Base-by-base conservation (phyloP, 1,284 basidiomycete genomes). In the Gymnopus androsaceus region DNA sequence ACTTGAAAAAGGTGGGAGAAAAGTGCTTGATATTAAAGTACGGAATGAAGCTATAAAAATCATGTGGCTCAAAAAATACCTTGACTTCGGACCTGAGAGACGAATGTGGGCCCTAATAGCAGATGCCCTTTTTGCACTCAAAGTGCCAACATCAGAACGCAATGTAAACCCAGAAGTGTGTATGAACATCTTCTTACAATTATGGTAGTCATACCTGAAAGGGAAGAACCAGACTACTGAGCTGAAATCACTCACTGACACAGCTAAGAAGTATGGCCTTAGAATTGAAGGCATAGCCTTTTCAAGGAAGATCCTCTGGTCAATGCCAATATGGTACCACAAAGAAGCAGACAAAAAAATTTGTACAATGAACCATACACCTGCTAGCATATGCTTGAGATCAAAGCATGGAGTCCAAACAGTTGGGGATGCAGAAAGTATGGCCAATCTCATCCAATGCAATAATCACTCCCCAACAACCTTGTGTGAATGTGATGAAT, bases 31-130 rank as follows among this genome's bases (percentile, higher is more conserved):
- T 36, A 42, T 65, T 0, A 21, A 34, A n/a, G 19, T 48, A 0
- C 23, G 58, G 0, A 64, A 64, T 23, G 49, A 64, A 34, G 59
- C 61, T 3, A 65, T 64, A 1, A 56, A 52, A 2, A n/a, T 64
- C 15, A 60, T 48, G 3, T 59, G 63, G 56, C 52, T 64, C 0
- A 56, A 50, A 14, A 19, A 34, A 0, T 61, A 60, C 56, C 54
- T 61, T 0, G 37, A 34, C 12, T 17, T 58, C 3, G 56, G 56
- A 0, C 21, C 23, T 0, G 25, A 46, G 0, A 31, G 58, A 0
- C 58, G 60, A 5, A 21, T 54, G 0, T 66, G 64, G 64, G 58
- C 62, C 4, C 58, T 37, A 34, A 33, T 55, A 3, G 52, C 57
- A 12, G 59, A 63, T 34, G 51, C 12, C 15, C 14, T 53, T 5